Evolutionary conservation across 208 protist species (phyloP).

Genomic region (Acanthamoeba sp.): DNA sequence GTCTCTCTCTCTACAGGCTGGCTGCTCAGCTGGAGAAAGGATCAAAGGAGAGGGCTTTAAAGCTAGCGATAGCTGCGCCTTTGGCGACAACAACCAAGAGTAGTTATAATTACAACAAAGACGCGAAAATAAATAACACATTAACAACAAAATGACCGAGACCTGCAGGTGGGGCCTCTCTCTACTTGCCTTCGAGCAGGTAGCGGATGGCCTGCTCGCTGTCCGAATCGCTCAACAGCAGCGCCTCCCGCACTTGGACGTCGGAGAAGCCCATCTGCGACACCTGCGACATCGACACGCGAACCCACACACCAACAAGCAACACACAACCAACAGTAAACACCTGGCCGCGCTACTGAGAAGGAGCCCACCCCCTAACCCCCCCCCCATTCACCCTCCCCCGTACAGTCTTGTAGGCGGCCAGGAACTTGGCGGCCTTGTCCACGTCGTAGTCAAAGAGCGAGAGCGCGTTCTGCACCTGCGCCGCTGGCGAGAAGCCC

Average conservation of each 20-base stretch:
- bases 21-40: no score
- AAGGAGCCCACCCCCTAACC: no score
- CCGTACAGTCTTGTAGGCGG: conserved; percentile 58
- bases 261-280: conserved; percentile 66
- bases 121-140: no score
- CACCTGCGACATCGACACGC: not conserved
- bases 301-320: not conserved
- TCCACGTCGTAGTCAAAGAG: conserved; percentile 66
- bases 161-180: not conserved
- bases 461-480: conserved; percentile 38
- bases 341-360: no score
- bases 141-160: not conserved
- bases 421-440: conserved; percentile 38
- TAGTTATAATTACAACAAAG: no score
- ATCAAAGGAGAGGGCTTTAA: no score
- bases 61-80: no score
- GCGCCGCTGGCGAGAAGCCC: conserved; percentile 13
- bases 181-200: conserved; percentile 42
- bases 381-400: no score
- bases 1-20: no score
- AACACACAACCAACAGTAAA: not conserved
- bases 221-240: conserved; percentile 49
- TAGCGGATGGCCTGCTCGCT: conserved; percentile 65
- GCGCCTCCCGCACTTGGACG: conserved; percentile 37
- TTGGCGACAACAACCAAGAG: no score